Percentiles rank a stretch among this genome's conserved stretches.
Conservation (phyloP, 108 stramenopile species). For the Fragilariopsis cylindrus region DNA sequence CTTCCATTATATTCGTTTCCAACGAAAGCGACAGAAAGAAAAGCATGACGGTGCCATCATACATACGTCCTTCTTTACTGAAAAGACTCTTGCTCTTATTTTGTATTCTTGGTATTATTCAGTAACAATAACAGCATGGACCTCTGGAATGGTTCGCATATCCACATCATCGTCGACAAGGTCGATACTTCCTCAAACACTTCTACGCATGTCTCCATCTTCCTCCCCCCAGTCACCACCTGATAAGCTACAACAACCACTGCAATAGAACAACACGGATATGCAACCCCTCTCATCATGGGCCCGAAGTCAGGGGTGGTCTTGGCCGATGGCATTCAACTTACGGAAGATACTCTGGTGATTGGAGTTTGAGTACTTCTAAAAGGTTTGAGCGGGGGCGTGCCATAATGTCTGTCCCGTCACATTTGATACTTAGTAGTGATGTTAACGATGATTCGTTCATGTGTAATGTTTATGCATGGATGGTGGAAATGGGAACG, state of each 20-base stretch:
- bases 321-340: slow-evolving; percentile 21
- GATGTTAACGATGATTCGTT: slow-evolving; percentile 10
- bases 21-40: no score
- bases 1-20: no score
- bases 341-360: slow-evolving; percentile 21
- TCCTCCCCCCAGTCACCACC: not conserved
- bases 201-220: not conserved
- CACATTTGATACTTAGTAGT: slow-evolving; percentile 23
- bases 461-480: not conserved
- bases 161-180: no score
- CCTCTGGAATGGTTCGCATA: no score
- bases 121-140: no score
- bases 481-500: not conserved
- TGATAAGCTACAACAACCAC: not conserved
- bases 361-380: slow-evolving; percentile 28
- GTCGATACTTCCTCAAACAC: not conserved
- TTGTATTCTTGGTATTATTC: no score
- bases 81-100: no score
- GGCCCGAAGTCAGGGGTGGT: slow-evolving; percentile 20
- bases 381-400: slow-evolving; percentile 12
- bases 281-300: slow-evolving; percentile 24
- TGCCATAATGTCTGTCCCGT: slow-evolving; percentile 26
- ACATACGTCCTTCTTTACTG: no score
- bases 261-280: slow-evolving; percentile 2
- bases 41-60: no score